Evolutionary conservation across 83 land plant species (phyloP).

Genomic region (Picea mariana): DNA sequence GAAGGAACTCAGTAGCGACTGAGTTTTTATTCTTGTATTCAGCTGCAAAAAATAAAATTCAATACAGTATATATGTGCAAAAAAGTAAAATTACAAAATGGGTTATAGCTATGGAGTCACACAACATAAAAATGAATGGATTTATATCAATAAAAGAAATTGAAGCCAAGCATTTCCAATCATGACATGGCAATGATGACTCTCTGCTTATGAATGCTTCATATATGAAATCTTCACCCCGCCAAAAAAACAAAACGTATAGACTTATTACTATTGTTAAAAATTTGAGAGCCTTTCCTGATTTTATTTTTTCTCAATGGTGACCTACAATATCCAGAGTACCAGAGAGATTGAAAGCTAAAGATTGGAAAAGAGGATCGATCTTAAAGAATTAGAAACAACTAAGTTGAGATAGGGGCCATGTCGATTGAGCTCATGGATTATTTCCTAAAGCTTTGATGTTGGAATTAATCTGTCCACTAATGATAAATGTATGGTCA

Average conservation of each 20-base stretch:
- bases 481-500: no score
- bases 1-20: no score
- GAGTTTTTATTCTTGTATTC: no score
- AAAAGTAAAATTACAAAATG: no score
- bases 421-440: constrained; percentile 26
- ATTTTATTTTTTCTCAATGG: no score
- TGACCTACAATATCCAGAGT: constrained; percentile 48
- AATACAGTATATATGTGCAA: no score
- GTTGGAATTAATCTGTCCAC: neutral
- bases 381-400: constrained; percentile 62
- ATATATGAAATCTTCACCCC: constrained; percentile 66
- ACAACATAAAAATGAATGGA: no score
- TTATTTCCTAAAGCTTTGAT: neutral
- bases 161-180: constrained; percentile 47
- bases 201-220: constrained; percentile 34
- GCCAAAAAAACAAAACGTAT: neutral
- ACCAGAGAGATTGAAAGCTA: constrained; percentile 28
- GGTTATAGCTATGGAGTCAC: no score
- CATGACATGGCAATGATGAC: constrained; percentile 65
- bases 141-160: neutral
- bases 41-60: no score
- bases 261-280: neutral
- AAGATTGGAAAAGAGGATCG: constrained; percentile 40
- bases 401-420: constrained; percentile 19
- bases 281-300: no score